phyloP scores from a whole-genome alignment of 306 rosid species.

The Vigna radiata region DNA sequence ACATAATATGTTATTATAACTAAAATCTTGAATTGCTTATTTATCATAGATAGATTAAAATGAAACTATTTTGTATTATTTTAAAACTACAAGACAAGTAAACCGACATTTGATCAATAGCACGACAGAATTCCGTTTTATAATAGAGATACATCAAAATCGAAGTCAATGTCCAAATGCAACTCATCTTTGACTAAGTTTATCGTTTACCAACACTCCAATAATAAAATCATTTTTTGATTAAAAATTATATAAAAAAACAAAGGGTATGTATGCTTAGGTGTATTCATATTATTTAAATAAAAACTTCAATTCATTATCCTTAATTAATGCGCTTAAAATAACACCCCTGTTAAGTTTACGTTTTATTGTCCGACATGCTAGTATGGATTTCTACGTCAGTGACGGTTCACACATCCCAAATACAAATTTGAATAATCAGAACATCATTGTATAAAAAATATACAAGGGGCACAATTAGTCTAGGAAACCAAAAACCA shows the following conservation, averaged over 20 bases:
- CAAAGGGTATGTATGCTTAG: not conserved
- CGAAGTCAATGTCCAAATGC: constrained; percentile 3
- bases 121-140: not conserved
- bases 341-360: not conserved
- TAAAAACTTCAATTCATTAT: not conserved
- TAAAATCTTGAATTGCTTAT: not conserved
- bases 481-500: not conserved
- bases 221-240: not conserved
- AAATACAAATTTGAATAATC: not conserved
- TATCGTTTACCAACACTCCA: not conserved
- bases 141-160: not conserved
- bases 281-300: not conserved
- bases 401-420: constrained; percentile 42
- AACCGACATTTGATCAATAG: constrained; percentile 20
- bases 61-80: not conserved
- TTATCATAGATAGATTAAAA: not conserved
- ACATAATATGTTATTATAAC: not conserved
- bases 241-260: not conserved
- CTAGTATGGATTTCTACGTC: not conserved
- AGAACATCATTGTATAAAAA: not conserved
- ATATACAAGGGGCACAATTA: not conserved
- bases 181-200: constrained; percentile 29
- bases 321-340: not conserved
- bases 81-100: not conserved
- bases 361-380: not conserved